These are phyloP conservation scores for Hura crepitans DNA, from an alignment of 441 rosid species.

Conservation along the genomic window DNA sequence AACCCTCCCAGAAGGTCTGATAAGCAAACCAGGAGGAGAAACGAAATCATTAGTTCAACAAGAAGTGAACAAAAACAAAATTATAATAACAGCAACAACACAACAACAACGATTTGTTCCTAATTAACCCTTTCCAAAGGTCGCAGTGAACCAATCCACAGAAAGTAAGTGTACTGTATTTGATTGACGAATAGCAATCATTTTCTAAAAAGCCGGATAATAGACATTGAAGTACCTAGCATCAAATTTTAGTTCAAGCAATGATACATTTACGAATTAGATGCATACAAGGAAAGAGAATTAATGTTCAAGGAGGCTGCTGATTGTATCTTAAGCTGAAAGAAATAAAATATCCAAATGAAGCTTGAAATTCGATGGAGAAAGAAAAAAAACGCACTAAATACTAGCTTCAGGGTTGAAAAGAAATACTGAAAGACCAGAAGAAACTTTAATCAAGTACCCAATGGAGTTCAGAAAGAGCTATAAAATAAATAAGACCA, in stretches of 20 bases:
- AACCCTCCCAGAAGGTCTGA: neutral
- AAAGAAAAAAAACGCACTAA: neutral
- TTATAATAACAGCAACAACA: neutral
- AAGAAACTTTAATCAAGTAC: neutral
- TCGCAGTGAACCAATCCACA: neutral
- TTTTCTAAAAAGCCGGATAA: neutral
- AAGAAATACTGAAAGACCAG: neutral
- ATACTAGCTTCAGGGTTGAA: neutral
- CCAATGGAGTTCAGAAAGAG: slow-evolving; percentile 21
- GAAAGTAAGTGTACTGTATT: neutral
- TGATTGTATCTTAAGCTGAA: slow-evolving; percentile 6
- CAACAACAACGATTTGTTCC: neutral
- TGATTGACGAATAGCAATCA: neutral
- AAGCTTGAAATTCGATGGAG: slow-evolving; percentile 9
- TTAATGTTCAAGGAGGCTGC: slow-evolving; percentile 1
- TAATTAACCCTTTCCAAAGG: neutral
- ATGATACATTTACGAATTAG: neutral
- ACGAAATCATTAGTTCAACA: neutral
- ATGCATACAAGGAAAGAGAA: neutral
- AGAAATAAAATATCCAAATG: neutral
- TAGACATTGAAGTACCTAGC: neutral
- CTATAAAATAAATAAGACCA: slow-evolving; percentile 21
- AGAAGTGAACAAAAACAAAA: neutral
- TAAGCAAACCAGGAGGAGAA: neutral
- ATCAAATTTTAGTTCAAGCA: neutral